Conservation (phyloP, 331 rosid species). For the Prunus yedoensis region DNA sequence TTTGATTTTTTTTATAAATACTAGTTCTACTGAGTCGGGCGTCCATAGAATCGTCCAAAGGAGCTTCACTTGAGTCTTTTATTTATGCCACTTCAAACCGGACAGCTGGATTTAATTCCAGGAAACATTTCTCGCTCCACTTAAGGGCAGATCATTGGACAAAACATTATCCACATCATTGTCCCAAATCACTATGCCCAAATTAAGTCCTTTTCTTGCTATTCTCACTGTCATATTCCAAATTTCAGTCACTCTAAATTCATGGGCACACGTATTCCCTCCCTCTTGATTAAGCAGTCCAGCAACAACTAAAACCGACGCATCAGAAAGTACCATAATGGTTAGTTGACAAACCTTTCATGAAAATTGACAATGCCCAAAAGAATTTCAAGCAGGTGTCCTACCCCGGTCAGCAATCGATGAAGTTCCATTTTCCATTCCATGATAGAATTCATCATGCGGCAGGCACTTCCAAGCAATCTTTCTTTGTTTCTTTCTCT, state of each 20-base stretch:
- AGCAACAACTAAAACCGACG: background rate
- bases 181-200: background rate
- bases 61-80: background rate
- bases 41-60: background rate
- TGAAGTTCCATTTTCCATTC: constrained; percentile 6
- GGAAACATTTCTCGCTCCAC: background rate
- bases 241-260: background rate
- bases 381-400: background rate
- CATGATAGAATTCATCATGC: background rate
- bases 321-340: background rate
- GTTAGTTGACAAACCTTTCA: background rate
- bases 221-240: background rate
- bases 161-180: background rate
- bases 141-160: background rate
- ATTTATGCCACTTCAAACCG: background rate
- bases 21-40: background rate
- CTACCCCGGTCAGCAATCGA: constrained; percentile 11
- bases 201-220: background rate
- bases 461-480: background rate
- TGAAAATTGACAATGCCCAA: background rate
- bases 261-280: background rate
- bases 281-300: background rate
- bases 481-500: constrained; percentile 35
- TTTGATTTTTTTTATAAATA: background rate
- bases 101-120: background rate